Conservation (phyloP, 768 basidiomycete genomes). For the Gymnopilus dilepis region DNA sequence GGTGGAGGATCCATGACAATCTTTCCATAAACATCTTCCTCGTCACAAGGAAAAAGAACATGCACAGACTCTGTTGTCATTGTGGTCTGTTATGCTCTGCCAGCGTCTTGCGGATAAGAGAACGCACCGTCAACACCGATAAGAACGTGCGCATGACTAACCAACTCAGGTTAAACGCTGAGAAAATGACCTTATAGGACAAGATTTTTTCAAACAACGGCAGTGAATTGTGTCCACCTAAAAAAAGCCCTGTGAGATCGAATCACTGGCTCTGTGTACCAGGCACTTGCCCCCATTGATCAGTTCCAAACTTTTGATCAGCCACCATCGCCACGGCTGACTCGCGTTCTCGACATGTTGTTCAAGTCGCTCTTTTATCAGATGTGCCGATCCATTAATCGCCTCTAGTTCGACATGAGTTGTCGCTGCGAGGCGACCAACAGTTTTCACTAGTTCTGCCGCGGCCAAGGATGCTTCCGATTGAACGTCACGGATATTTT, state of each 20-base stretch:
- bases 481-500: constrained; percentile 41
- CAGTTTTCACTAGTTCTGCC: constrained; percentile 36
- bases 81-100: not conserved
- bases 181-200: constrained; percentile 29
- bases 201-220: constrained; percentile 31
- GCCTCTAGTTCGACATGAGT: constrained; percentile 49
- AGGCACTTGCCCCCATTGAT: constrained; percentile 11
- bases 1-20: constrained; percentile 3
- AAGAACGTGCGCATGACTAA: constrained; percentile 35
- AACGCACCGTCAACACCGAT: constrained; percentile 48
- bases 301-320: constrained; percentile 14
- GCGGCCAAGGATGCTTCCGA: constrained; percentile 40
- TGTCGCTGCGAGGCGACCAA: constrained; percentile 43
- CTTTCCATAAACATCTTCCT: constrained; percentile 27
- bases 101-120: not conserved
- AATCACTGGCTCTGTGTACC: not conserved
- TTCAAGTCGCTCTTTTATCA: constrained; percentile 37
- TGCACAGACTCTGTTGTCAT: constrained; percentile 37
- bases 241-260: constrained; percentile 1
- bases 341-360: constrained; percentile 9
- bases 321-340: constrained; percentile 15
- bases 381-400: constrained; percentile 50
- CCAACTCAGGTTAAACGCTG: constrained; percentile 34
- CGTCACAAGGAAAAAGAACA: constrained; percentile 38
- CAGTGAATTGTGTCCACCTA: constrained; percentile 36